Conservation (phyloP, 2,329 filamentous ascomycete genomes). For the Ophiostoma sp. region DNA sequence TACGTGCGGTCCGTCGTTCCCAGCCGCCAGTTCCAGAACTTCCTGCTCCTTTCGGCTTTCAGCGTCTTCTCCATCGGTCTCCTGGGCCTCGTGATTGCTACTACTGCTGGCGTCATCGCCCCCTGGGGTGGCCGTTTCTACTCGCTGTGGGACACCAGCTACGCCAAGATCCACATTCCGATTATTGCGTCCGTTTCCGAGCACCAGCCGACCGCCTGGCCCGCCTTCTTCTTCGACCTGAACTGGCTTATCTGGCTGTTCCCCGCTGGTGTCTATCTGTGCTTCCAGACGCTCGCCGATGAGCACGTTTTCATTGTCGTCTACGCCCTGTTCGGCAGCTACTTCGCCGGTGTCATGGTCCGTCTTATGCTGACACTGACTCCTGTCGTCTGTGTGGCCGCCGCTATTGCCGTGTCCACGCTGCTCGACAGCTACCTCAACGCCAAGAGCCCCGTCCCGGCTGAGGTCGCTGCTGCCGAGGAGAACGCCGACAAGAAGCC, state of each 20-base stretch:
- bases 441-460: slow-evolving; percentile 60
- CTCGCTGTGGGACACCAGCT: slow-evolving; percentile 97
- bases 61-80: slow-evolving; percentile 73
- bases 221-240: slow-evolving; percentile 97
- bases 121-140: slow-evolving; percentile 99
- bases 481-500: slow-evolving; percentile 56
- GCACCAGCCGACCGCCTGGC: slow-evolving; percentile 98
- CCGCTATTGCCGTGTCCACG: slow-evolving; percentile 82
- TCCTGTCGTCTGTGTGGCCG: slow-evolving; percentile 91
- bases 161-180: slow-evolving; percentile 98
- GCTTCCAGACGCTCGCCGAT: slow-evolving; percentile 89
- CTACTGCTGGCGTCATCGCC: slow-evolving; percentile 86
- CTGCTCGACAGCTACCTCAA: slow-evolving; percentile 85
- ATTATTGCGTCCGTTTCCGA: slow-evolving; percentile 99
- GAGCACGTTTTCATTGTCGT: slow-evolving; percentile 98
- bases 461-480: slow-evolving; percentile 45
- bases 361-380: slow-evolving; percentile 97
- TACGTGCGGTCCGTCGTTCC: slow-evolving; percentile 87
- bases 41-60: slow-evolving; percentile 75
- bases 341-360: slow-evolving; percentile 99
- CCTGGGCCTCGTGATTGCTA: slow-evolving; percentile 76
- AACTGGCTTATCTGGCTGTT: slow-evolving; percentile 95
- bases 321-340: slow-evolving; percentile 93
- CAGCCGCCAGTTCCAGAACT: slow-evolving; percentile 89
- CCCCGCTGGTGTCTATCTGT: slow-evolving; percentile 88